Evolutionary conservation across 768 basidiomycete genomes (phyloP).

Genomic region (Leucocoprinus birnbaumii): DNA sequence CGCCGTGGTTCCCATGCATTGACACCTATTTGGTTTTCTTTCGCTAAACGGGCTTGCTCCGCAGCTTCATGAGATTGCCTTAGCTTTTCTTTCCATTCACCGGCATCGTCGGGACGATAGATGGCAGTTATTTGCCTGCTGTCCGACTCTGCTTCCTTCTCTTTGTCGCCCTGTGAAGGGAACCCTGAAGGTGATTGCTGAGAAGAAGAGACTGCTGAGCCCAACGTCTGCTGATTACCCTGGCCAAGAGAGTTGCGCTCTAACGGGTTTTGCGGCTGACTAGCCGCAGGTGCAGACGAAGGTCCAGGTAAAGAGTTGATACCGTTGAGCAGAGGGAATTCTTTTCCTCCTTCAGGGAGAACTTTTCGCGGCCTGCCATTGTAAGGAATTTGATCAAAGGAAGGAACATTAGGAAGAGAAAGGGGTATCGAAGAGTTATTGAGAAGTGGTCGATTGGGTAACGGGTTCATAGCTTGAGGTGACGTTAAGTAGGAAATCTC

Average conservation of each 20-base stretch:
- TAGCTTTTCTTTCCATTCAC: conserved; percentile 83
- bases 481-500: conserved; percentile 98
- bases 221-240: conserved; percentile 17
- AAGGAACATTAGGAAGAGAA: conserved; percentile 66
- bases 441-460: conserved; percentile 81
- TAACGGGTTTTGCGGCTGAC: conserved; percentile 38
- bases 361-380: conserved; percentile 81
- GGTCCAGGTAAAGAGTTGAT: conserved; percentile 52
- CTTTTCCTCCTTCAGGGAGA: conserved; percentile 73
- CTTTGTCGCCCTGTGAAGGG: conserved; percentile 32
- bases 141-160: conserved; percentile 47
- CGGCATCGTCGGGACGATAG: conserved; percentile 82
- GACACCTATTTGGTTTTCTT: conserved; percentile 34
- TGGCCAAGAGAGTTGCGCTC: conserved; percentile 50
- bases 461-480: conserved; percentile 94
- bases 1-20: conserved; percentile 50
- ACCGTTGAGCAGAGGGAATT: conserved; percentile 65
- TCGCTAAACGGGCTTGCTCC: conserved; percentile 46
- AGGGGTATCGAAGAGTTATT: conserved; percentile 64
- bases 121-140: conserved; percentile 70
- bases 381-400: conserved; percentile 71
- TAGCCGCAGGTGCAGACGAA: conserved; percentile 43
- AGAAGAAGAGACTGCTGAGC: conserved; percentile 14
- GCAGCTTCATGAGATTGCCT: conserved; percentile 61
- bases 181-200: conserved; percentile 30